Conservation (phyloP, 495 filamentous ascomycete species). For the Bathelium albidoporum region DNA sequence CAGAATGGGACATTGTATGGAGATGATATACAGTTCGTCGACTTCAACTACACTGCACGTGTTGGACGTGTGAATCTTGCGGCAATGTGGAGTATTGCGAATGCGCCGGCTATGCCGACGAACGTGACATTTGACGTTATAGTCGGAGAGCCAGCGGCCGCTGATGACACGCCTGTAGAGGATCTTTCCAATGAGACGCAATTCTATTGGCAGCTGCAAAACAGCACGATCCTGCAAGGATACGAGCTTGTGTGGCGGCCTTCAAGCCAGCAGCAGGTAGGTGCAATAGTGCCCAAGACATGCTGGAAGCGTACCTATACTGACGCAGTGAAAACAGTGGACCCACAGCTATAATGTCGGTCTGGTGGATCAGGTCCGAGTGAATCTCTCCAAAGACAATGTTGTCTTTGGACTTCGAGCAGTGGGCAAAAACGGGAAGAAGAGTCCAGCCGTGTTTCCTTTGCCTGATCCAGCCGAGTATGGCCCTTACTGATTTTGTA, state of each 20-base stretch:
- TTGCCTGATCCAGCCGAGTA: neutral
- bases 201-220: conserved; percentile 34
- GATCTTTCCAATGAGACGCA: conserved; percentile 35
- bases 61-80: conserved; percentile 43
- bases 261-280: conserved; percentile 17
- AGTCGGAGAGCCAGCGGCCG: conserved; percentile 16
- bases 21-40: conserved; percentile 42
- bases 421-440: conserved; percentile 37
- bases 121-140: conserved; percentile 40
- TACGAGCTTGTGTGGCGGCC: conserved; percentile 46
- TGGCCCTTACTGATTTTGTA: neutral
- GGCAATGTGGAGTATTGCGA: conserved; percentile 39
- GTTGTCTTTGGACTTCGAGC: conserved; percentile 42
- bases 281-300: neutral
- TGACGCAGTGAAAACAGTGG: conserved; percentile 15
- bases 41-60: conserved; percentile 41
- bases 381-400: conserved; percentile 43
- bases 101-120: conserved; percentile 34
- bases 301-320: neutral
- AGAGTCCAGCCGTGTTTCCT: conserved; percentile 32
- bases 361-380: conserved; percentile 30
- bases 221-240: conserved; percentile 22
- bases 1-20: conserved; percentile 40
- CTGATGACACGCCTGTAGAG: conserved; percentile 13
- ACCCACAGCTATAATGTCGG: conserved; percentile 16